Evolutionary conservation across 2,329 filamentous ascomycete species (phyloP).

Genomic region (Fusarium napiforme): DNA sequence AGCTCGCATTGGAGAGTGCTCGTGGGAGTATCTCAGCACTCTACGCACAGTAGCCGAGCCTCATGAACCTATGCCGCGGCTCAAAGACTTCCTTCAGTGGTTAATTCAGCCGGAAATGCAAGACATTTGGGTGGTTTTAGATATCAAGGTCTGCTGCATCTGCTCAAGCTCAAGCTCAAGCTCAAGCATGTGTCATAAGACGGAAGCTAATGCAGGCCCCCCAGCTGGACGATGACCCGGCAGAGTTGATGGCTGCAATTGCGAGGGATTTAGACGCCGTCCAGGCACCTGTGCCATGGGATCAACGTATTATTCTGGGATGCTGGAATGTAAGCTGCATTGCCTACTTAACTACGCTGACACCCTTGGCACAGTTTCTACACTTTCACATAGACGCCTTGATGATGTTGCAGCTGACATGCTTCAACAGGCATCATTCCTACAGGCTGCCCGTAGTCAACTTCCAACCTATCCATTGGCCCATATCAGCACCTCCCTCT

Average conservation of each 20-base stretch:
- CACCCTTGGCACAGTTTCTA: not conserved
- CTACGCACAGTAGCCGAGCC: slow-evolving; percentile 75
- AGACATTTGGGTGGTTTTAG: slow-evolving; percentile 82
- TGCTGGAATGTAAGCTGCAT: slow-evolving; percentile 75
- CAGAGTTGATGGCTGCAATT: slow-evolving; percentile 76
- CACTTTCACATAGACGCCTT: not conserved
- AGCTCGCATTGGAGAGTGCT: slow-evolving; percentile 77
- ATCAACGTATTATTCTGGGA: slow-evolving; percentile 78
- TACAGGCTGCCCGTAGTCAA: slow-evolving; percentile 70
- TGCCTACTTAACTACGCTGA: not conserved
- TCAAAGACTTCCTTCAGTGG: slow-evolving; percentile 79
- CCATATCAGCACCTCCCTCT: slow-evolving; percentile 74
- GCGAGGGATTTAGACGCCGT: slow-evolving; percentile 70
- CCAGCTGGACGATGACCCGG: slow-evolving; percentile 75
- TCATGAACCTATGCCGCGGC: slow-evolving; percentile 75
- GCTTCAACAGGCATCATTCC: slow-evolving; percentile 68
- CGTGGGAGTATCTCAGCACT: slow-evolving; percentile 77
- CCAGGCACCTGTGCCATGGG: slow-evolving; percentile 69
- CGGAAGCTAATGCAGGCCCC: slow-evolving; percentile 13
- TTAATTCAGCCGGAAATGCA: slow-evolving; percentile 72
- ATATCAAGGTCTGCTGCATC: slow-evolving; percentile 76
- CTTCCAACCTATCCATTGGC: slow-evolving; percentile 72
- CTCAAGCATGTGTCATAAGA: slow-evolving; percentile 6
- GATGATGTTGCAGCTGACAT: slow-evolving; percentile 6
- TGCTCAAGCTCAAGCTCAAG: not conserved